Conservation (phyloP, 352 stramenopile species). For the Peronospora farinosa region DNA sequence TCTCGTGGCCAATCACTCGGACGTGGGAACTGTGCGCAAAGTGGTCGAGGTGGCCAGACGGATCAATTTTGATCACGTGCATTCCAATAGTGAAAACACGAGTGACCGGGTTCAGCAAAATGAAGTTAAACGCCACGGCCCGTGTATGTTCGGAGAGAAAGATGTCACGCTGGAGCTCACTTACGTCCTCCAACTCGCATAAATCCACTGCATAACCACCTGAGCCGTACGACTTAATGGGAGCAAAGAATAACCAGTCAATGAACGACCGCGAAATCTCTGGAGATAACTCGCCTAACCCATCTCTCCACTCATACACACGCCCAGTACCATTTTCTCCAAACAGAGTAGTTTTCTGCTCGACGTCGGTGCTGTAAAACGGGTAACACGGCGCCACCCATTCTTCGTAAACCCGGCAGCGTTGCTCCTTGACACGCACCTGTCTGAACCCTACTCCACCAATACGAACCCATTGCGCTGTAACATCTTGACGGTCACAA, state of each 20-base stretch:
- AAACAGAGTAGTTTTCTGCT: conserved; percentile 47
- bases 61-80: conserved; percentile 76
- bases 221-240: conserved; percentile 46
- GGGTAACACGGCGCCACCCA: conserved; percentile 71
- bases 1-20: conserved; percentile 69
- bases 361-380: conserved; percentile 44
- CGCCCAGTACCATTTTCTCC: conserved; percentile 33
- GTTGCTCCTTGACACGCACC: conserved; percentile 67
- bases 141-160: conserved; percentile 77
- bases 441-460: conserved; percentile 77
- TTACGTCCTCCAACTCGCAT: conserved; percentile 45
- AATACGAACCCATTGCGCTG: conserved; percentile 67
- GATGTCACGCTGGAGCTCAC: conserved; percentile 58
- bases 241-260: conserved; percentile 38
- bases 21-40: conserved; percentile 77
- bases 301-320: conserved; percentile 62
- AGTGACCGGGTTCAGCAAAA: conserved; percentile 83
- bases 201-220: conserved; percentile 75
- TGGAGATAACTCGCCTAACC: conserved; percentile 46
- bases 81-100: conserved; percentile 84
- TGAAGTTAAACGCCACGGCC: conserved; percentile 82
- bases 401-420: conserved; percentile 58
- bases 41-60: conserved; percentile 78
- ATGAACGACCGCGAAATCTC: conserved; percentile 55
- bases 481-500: conserved; percentile 48